Conservation (phyloP, 805 yeast genomes). For the Ogataea pini region DNA sequence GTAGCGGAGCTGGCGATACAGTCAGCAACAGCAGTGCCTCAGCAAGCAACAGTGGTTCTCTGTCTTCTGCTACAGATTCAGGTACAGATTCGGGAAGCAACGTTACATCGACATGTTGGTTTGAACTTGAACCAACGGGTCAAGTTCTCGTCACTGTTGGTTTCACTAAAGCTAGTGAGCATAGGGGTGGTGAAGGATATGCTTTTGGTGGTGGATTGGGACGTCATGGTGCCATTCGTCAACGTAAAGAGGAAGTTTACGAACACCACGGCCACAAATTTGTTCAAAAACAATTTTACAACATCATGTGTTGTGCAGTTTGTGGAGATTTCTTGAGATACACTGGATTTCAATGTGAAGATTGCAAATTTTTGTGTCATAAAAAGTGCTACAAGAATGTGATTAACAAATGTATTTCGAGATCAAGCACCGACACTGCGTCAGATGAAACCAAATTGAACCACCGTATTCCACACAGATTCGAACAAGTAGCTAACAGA, state of each 20-base stretch:
- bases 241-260: constrained; percentile 84
- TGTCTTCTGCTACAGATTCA: constrained; percentile 13
- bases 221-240: constrained; percentile 98
- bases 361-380: constrained; percentile 78
- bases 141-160: constrained; percentile 77
- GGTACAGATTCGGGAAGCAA: constrained; percentile 18
- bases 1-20: background rate
- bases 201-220: constrained; percentile 66
- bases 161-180: constrained; percentile 63
- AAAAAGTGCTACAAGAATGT: constrained; percentile 79
- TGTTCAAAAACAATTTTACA: constrained; percentile 92
- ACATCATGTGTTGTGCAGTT: constrained; percentile 94
- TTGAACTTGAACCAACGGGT: constrained; percentile 91
- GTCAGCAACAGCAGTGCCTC: constrained; percentile 11
- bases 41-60: constrained; percentile 15
- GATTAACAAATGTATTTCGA: constrained; percentile 81
- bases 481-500: constrained; percentile 86
- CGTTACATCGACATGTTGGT: constrained; percentile 74
- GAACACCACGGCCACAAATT: constrained; percentile 98
- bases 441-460: constrained; percentile 80
- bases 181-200: constrained; percentile 47
- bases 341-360: constrained; percentile 85
- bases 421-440: constrained; percentile 67
- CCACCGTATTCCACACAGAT: constrained; percentile 96
- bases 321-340: constrained; percentile 94